These are phyloP conservation scores for Quercus dentata DNA, from an alignment of 306 rosid species.

Conservation along the genomic window DNA sequence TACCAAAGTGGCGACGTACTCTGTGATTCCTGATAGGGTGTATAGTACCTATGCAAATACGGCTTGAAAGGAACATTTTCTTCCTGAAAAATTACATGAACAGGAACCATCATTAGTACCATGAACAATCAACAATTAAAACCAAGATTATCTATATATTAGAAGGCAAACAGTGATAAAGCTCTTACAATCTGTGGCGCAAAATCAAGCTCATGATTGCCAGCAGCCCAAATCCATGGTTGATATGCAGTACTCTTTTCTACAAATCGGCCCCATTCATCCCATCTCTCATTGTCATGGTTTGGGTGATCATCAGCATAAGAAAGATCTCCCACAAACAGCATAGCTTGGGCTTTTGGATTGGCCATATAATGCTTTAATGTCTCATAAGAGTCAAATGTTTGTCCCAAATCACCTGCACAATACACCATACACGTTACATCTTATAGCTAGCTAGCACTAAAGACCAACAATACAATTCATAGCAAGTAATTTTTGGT, in stretches of 20 bases:
- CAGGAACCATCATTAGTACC: neutral
- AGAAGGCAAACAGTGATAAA: neutral
- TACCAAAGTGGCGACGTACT: constrained; percentile 82
- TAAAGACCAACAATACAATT: neutral
- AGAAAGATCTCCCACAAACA: constrained; percentile 66
- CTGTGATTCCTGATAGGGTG: constrained; percentile 53
- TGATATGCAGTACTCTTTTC: constrained; percentile 79
- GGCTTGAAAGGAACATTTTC: constrained; percentile 72
- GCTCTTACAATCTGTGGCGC: constrained; percentile 33
- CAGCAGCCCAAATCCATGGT: constrained; percentile 72
- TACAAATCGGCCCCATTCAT: constrained; percentile 72
- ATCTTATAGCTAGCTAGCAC: neutral
- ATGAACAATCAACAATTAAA: too few relatives aligned
- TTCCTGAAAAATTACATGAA: constrained; percentile 42
- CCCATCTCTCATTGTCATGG: constrained; percentile 74
- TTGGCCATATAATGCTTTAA: constrained; percentile 57
- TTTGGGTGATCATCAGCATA: constrained; percentile 67
- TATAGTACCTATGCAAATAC: constrained; percentile 46
- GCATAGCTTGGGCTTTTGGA: constrained; percentile 50
- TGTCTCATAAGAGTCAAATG: constrained; percentile 54
- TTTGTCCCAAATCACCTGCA: constrained; percentile 84
- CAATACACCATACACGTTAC: neutral
- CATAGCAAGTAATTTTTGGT: neutral
- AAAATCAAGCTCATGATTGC: constrained; percentile 56
- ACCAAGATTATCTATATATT: too few relatives aligned